Evolutionary conservation across 116 monocot genomes (phyloP).

Genomic region (Trichopus zeylanicus): DNA sequence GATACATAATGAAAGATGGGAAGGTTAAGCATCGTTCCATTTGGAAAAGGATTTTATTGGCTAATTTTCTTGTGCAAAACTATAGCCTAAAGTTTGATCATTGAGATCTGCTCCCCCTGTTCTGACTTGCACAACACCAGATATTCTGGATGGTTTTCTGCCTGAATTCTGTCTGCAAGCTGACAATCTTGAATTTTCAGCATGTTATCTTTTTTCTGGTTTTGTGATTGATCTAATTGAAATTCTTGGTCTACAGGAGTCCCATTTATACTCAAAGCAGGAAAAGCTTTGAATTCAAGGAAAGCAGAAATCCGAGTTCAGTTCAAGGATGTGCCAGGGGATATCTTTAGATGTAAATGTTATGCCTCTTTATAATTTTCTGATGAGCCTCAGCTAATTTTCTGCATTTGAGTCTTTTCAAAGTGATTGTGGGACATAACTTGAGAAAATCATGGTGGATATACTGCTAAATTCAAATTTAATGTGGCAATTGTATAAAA

Average conservation of each 20-base stretch:
- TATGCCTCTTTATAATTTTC: not conserved
- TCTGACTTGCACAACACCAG: not conserved
- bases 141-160: not conserved
- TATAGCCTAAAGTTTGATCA: too few species aligned
- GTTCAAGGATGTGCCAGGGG: constrained; percentile 97
- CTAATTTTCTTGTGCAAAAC: too few species aligned
- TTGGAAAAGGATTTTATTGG: not conserved
- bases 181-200: not conserved
- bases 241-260: constrained; percentile 49
- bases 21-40: constrained; percentile 40
- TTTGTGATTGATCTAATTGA: not conserved
- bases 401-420: not conserved
- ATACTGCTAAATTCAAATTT: too few species aligned
- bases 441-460: too few species aligned
- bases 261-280: constrained; percentile 92
- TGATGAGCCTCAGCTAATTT: not conserved
- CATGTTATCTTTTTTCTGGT: not conserved
- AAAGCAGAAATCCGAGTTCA: constrained; percentile 96
- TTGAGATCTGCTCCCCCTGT: too few species aligned
- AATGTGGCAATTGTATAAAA: too few species aligned
- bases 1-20: constrained; percentile 99
- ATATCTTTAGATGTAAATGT: constrained; percentile 74
- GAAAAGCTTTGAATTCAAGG: constrained; percentile 89
- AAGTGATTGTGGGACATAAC: too few species aligned
- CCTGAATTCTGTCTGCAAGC: not conserved